These are phyloP conservation scores for Naganishia vaughanmartiniae DNA, from an alignment of 768 basidiomycete species.

Conservation along the genomic window DNA sequence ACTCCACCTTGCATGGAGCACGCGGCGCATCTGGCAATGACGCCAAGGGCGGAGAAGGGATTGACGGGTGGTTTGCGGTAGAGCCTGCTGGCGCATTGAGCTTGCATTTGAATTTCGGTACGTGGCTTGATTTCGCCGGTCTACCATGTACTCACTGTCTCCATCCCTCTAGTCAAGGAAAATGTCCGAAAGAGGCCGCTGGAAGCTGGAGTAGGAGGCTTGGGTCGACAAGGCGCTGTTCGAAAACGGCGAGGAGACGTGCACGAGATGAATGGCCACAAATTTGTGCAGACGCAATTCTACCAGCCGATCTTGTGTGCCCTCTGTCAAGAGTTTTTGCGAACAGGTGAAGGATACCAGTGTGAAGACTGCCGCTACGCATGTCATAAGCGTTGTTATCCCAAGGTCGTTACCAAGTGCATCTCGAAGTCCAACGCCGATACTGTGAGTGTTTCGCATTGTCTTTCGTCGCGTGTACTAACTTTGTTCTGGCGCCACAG, in stretches of 20 bases:
- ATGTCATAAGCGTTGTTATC: slow-evolving; percentile 98
- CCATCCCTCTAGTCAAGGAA: slow-evolving; percentile 75
- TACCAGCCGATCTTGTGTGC: slow-evolving; percentile 98
- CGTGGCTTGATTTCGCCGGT: slow-evolving; percentile 48
- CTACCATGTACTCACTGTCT: background rate
- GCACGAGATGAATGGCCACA: slow-evolving; percentile 99
- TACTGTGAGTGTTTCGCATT: slow-evolving; percentile 58
- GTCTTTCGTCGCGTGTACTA: background rate
- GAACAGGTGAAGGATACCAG: slow-evolving; percentile 96
- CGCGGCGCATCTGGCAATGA: slow-evolving; percentile 35
- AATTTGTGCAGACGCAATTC: slow-evolving; percentile 94
- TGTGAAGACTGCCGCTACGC: slow-evolving; percentile 99
- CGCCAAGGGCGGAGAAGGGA: slow-evolving; percentile 56
- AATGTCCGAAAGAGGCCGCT: slow-evolving; percentile 86
- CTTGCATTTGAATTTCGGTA: slow-evolving; percentile 86
- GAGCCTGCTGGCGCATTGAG: slow-evolving; percentile 94
- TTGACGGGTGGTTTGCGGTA: slow-evolving; percentile 95
- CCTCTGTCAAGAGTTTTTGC: slow-evolving; percentile 93
- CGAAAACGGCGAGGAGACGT: slow-evolving; percentile 97
- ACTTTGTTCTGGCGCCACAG: slow-evolving; percentile 54
- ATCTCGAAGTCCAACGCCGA: slow-evolving; percentile 94
- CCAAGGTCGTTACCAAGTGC: slow-evolving; percentile 98
- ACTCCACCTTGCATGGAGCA: slow-evolving; percentile 28
- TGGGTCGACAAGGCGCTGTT: slow-evolving; percentile 96
- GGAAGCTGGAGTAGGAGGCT: slow-evolving; percentile 75